Conservation (phyloP, 345 rosid genomes). For the Salix suchowensis region DNA sequence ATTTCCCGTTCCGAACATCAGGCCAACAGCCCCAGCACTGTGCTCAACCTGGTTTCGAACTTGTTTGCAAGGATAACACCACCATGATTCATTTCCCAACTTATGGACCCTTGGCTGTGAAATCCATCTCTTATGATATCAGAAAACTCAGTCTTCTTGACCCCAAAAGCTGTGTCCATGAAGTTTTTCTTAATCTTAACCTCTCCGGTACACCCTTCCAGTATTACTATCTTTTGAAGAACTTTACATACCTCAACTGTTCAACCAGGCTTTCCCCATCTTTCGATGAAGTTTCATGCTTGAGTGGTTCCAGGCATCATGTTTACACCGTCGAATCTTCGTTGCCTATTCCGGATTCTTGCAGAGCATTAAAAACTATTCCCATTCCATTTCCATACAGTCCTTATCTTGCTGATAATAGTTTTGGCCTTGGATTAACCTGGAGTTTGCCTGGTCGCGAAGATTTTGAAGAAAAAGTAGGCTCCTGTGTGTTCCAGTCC, state of each 20-base stretch:
- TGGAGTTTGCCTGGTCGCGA: slow-evolving; percentile 38
- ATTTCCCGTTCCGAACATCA: slow-evolving; percentile 39
- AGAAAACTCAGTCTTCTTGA: slow-evolving; percentile 41
- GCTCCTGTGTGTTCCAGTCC: background rate
- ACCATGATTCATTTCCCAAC: slow-evolving; percentile 47
- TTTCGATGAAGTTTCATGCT: slow-evolving; percentile 40
- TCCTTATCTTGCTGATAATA: slow-evolving; percentile 47
- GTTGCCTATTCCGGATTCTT: slow-evolving; percentile 24
- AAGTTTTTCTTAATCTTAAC: slow-evolving; percentile 55
- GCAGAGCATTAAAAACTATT: slow-evolving; percentile 39
- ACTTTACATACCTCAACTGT: slow-evolving; percentile 55
- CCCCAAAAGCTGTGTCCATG: slow-evolving; percentile 50
- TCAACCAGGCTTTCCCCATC: slow-evolving; percentile 31
- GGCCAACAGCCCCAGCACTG: slow-evolving; percentile 20
- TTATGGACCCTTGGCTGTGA: slow-evolving; percentile 42
- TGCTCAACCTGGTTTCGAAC: slow-evolving; percentile 36
- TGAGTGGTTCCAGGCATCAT: slow-evolving; percentile 38
- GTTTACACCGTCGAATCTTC: slow-evolving; percentile 42
- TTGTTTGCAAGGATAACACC: slow-evolving; percentile 42
- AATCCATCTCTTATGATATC: slow-evolving; percentile 42
- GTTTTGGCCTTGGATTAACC: slow-evolving; percentile 57
- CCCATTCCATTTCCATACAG: slow-evolving; percentile 54
- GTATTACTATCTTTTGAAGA: slow-evolving; percentile 41
- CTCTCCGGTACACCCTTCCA: slow-evolving; percentile 46
- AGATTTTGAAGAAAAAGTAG: slow-evolving; percentile 4